These are phyloP conservation scores for Hypoxylon fragiforme DNA, from an alignment of 495 filamentous ascomycete genomes.

Conservation along the genomic window DNA sequence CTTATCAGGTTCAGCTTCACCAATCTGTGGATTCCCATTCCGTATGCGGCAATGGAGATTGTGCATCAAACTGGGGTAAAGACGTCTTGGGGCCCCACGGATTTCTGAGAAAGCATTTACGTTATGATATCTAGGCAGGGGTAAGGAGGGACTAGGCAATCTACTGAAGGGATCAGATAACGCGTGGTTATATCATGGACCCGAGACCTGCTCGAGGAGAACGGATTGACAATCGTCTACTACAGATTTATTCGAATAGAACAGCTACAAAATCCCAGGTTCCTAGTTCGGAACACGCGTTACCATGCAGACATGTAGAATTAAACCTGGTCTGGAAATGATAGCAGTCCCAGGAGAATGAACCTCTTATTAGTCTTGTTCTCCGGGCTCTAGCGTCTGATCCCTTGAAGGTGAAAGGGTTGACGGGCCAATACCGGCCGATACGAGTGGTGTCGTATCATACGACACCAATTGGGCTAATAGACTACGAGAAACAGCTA, in stretches of 20 bases:
- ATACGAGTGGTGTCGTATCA: conserved; percentile 15
- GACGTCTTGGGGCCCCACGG: conserved; percentile 18
- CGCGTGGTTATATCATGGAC: too few species aligned
- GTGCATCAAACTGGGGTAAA: conserved; percentile 18
- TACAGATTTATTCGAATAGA: background rate
- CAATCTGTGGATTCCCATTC: conserved; percentile 21
- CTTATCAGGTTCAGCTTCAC: conserved; percentile 21
- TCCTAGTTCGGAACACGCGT: conserved; percentile 1
- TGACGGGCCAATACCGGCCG: conserved; percentile 14
- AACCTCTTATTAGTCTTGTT: background rate
- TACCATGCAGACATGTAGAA: background rate
- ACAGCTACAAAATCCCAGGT: background rate
- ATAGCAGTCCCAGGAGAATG: conserved; percentile 22
- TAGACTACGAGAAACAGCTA: background rate
- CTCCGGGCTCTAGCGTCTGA: conserved; percentile 5
- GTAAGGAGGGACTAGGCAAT: background rate
- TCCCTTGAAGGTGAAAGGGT: background rate
- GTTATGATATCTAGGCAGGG: conserved; percentile 9
- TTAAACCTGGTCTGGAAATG: conserved; percentile 19
- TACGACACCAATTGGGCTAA: too few species aligned
- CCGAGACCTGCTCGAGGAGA: background rate
- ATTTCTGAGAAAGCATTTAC: conserved; percentile 6
- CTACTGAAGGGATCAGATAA: background rate
- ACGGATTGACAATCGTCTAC: background rate
- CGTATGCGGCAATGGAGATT: conserved; percentile 6